Base-by-base conservation (phyloP, 495 filamentous ascomycete species). In the Schizothecium vesticola region DNA sequence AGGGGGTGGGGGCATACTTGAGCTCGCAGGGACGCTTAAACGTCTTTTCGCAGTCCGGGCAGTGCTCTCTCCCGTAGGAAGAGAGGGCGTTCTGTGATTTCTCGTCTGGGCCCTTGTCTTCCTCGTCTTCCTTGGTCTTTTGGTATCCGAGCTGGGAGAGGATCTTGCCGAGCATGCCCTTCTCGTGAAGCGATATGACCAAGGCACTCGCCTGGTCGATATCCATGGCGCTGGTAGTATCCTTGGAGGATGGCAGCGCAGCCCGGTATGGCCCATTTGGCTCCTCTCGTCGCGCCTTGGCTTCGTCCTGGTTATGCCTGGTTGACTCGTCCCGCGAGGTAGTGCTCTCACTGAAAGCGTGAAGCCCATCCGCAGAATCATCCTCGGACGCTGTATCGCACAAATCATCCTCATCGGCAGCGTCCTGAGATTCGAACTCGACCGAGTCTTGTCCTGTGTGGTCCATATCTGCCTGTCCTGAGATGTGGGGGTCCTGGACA, bases 21-120 rank as follows among this genome's bases (percentile, higher is more conserved):
- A 94, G 83, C 74, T 93, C 90, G 71, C 89, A 93, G 59, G 78
- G 84, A 16, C 90, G 83, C 3, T 76, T 76, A 21, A 86, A 89
- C 1, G 66, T 73, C 73, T 89, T 91, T 2, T 69, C 25, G 69
- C 90, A 93, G 0, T 75, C 70, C 0, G 78, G 60, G 70, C 90
- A 92, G 64, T 61, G 28, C 22, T 25, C 24, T 59, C 21, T 22
- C 56, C 22, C 56, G 3, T 22, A 23, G 22, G 16, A 13, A 23
- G 56, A 59, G 5, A 23, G 10, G 22, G 10, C 13, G 13, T 22
- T 51, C 43, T 51, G 43, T 16, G 2, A 3, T 3, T 51, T 51
- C 9, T 59, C 56, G 11, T 59, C 29, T 21, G n/a, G 5, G 43
- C n/a, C 19, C 6, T 56, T 66, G 55, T 73, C 60, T 3, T 62